Conservation (phyloP, 805 yeast species). For the Barnettozyma botsteinii region DNA sequence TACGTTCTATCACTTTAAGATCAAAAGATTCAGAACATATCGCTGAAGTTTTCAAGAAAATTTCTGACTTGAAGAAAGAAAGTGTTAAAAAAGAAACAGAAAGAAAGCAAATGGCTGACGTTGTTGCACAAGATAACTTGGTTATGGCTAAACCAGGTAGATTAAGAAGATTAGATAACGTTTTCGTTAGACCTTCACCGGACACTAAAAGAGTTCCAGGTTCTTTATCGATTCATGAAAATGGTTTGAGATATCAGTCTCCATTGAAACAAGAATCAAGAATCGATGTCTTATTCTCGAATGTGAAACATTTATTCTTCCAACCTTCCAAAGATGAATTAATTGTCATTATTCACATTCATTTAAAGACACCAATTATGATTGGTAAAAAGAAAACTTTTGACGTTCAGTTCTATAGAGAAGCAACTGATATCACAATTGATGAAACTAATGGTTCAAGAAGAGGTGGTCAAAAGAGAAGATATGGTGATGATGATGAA, state of each 20-base stretch:
- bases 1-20: slow-evolving; percentile 81
- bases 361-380: slow-evolving; percentile 86
- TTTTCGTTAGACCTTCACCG: slow-evolving; percentile 91
- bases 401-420: slow-evolving; percentile 94
- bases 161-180: slow-evolving; percentile 80
- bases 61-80: slow-evolving; percentile 87
- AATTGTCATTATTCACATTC: slow-evolving; percentile 87
- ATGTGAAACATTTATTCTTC: slow-evolving; percentile 89
- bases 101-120: slow-evolving; percentile 87
- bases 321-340: slow-evolving; percentile 95
- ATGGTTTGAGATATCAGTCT: slow-evolving; percentile 91
- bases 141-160: slow-evolving; percentile 79
- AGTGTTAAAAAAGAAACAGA: slow-evolving; percentile 88
- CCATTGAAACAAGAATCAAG: slow-evolving; percentile 78
- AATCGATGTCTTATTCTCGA: slow-evolving; percentile 82
- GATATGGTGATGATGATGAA: slow-evolving; percentile 98
- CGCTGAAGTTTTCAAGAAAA: slow-evolving; percentile 82
- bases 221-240: slow-evolving; percentile 83
- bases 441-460: slow-evolving; percentile 97
- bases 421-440: slow-evolving; percentile 91
- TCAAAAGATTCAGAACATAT: slow-evolving; percentile 88
- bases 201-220: slow-evolving; percentile 97
- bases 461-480: slow-evolving; percentile 57
- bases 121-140: slow-evolving; percentile 84
- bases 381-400: slow-evolving; percentile 93